phyloP scores from a whole-genome alignment of 495 filamentous ascomycete genomes.

The Penicillium argentinense region DNA sequence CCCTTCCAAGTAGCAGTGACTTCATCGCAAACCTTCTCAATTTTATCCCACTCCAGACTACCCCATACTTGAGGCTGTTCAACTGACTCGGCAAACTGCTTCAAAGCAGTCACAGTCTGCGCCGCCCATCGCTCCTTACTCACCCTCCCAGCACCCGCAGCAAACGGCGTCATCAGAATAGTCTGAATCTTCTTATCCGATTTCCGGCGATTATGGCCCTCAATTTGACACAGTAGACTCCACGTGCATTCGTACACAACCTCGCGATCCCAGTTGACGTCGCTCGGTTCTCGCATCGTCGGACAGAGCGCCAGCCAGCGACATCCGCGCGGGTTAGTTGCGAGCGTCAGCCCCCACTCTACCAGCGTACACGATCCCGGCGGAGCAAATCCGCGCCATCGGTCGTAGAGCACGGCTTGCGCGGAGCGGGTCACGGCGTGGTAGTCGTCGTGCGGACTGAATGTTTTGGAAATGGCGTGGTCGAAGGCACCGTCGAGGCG shows the following conservation, averaged over 20 bases:
- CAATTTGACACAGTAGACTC: slow-evolving; percentile 47
- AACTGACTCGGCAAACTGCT: slow-evolving; percentile 46
- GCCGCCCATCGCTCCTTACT: slow-evolving; percentile 46
- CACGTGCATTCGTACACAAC: slow-evolving; percentile 55
- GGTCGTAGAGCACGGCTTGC: slow-evolving; percentile 43
- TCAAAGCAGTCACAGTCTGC: slow-evolving; percentile 50
- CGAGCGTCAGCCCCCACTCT: slow-evolving; percentile 17
- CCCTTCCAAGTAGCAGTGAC: slow-evolving; percentile 29
- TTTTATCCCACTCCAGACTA: slow-evolving; percentile 29
- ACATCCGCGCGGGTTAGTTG: slow-evolving; percentile 35
- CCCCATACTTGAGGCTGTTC: slow-evolving; percentile 35
- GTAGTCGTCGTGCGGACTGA: slow-evolving; percentile 45
- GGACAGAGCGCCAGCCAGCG: slow-evolving; percentile 50
- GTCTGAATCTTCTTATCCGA: slow-evolving; percentile 31
- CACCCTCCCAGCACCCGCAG: slow-evolving; percentile 44
- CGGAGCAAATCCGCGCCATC: slow-evolving; percentile 48
- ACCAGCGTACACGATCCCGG: slow-evolving; percentile 50
- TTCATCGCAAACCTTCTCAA: slow-evolving; percentile 23
- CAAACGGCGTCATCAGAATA: slow-evolving; percentile 51
- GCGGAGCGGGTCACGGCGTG: slow-evolving; percentile 41
- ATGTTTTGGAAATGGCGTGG: slow-evolving; percentile 50
- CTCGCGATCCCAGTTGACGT: slow-evolving; percentile 49
- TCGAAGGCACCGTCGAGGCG: slow-evolving; percentile 54
- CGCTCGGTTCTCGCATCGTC: slow-evolving; percentile 46
- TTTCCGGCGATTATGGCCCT: slow-evolving; percentile 39